A percentile compares a stretch with the other conserved stretches of the same genome.
These are phyloP conservation scores for Eucalyptus tenuipes DNA, from an alignment of 345 rosid genomes.

Conservation along the genomic window DNA sequence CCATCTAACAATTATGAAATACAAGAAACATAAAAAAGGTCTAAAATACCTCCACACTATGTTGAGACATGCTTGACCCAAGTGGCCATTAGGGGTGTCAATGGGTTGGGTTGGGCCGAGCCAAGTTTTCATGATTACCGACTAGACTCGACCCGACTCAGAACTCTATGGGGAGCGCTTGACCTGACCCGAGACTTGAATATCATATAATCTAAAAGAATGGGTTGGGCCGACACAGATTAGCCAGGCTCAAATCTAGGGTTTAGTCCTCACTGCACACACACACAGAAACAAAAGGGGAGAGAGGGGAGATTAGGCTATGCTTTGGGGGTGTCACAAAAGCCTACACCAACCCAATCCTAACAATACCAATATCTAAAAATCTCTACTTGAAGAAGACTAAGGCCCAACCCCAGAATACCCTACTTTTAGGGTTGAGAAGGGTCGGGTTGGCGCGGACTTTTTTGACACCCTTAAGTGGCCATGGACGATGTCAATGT, in stretches of 20 bases:
- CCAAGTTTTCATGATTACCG: rapidly evolving
- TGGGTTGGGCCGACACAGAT: rapidly evolving
- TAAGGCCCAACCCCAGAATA: too few relatives aligned
- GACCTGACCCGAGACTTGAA: rapidly evolving
- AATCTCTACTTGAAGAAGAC: too few relatives aligned
- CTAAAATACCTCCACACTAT: not conserved
- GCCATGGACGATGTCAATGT: not conserved
- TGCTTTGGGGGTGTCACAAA: too few relatives aligned
- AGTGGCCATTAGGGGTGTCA: not conserved
- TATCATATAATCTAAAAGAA: too few relatives aligned
- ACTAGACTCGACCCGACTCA: rapidly evolving
- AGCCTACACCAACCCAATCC: too few relatives aligned
- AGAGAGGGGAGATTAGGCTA: rapidly evolving
- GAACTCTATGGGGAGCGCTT: rapidly evolving
- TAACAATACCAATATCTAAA: too few relatives aligned
- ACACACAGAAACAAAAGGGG: rapidly evolving
- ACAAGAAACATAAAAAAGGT: not conserved
- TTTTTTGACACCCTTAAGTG: not conserved
- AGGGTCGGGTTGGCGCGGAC: rapidly evolving
- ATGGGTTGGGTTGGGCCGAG: too few relatives aligned
- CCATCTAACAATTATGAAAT: not conserved
- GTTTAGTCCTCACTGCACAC: rapidly evolving
- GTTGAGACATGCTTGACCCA: not conserved
- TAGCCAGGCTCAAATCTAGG: too few relatives aligned
- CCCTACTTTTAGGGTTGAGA: too few relatives aligned